phyloP scores from a whole-genome alignment of 371 early-diverging fungal species.

The Zychaea mexicana region DNA sequence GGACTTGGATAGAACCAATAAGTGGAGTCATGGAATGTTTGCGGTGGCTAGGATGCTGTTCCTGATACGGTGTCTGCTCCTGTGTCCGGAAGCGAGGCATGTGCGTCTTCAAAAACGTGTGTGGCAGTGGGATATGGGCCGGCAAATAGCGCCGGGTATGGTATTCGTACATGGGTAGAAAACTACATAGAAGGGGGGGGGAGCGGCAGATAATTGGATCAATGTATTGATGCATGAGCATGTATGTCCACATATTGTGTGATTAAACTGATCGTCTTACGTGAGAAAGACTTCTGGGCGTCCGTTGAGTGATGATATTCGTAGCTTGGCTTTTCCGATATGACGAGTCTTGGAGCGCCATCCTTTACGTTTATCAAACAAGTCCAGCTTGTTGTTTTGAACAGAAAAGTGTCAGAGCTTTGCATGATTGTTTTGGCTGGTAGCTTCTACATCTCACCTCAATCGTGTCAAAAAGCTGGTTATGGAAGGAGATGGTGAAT shows the following conservation, averaged over 20 bases:
- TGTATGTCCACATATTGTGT: no score
- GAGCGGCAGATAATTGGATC: no score
- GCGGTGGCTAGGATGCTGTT: conserved; percentile 43
- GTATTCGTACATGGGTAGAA: conserved; percentile 56
- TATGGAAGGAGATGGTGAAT: conserved; percentile 71
- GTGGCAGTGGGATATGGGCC: conserved; percentile 47
- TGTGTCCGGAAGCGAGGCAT: conserved; percentile 39
- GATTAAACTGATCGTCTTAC: conserved; percentile 22
- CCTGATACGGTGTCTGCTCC: conserved; percentile 15
- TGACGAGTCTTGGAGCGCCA: conserved; percentile 41
- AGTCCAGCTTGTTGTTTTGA: conserved; percentile 30
- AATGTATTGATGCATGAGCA: no score
- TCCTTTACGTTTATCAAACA: conserved; percentile 42
- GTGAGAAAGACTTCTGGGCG: conserved; percentile 50
- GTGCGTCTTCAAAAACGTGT: conserved; percentile 47
- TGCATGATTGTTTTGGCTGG: background rate
- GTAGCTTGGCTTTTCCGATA: conserved; percentile 48
- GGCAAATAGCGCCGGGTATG: conserved; percentile 45
- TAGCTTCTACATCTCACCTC: conserved; percentile 40
- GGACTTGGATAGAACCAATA: conserved; percentile 49
- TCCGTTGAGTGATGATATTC: conserved; percentile 33
- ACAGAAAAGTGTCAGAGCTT: background rate
- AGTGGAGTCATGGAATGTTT: conserved; percentile 48
- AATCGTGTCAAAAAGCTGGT: conserved; percentile 73
- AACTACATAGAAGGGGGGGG: conserved; percentile 20